phyloP scores from a whole-genome alignment of 1,284 basidiomycete genomes.

The Austroboletus niveus region DNA sequence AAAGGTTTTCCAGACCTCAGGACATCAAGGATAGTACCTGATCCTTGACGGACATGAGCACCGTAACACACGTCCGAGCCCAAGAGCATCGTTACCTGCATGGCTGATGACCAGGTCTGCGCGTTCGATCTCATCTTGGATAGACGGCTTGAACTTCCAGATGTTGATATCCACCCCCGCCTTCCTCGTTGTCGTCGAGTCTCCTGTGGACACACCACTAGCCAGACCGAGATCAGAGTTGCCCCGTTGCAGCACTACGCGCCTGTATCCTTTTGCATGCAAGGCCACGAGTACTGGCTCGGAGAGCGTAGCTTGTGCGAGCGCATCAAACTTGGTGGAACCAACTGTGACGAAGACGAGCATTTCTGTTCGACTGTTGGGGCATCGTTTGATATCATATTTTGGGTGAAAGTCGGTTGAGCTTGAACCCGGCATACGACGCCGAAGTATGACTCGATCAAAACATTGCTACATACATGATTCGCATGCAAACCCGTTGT shows the following conservation, averaged over 20 bases:
- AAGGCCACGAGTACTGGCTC: conserved; percentile 55
- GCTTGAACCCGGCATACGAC: not conserved
- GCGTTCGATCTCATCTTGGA: conserved; percentile 60
- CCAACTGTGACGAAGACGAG: conserved; percentile 84
- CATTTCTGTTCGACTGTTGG: conserved; percentile 36
- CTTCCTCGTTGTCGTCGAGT: conserved; percentile 29
- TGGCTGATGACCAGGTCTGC: conserved; percentile 88
- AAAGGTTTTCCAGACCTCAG: conserved; percentile 73
- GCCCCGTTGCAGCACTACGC: conserved; percentile 76
- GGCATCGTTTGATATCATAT: not conserved
- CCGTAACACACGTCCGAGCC: not conserved
- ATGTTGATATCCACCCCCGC: conserved; percentile 56
- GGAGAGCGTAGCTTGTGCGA: conserved; percentile 66
- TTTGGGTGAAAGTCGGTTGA: not conserved
- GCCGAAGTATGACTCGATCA: conserved; percentile 14
- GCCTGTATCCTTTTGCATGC: conserved; percentile 50
- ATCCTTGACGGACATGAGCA: conserved; percentile 52
- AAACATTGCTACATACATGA: not conserved
- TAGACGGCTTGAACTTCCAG: conserved; percentile 71
- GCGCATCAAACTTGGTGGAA: conserved; percentile 81
- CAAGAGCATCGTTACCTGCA: conserved; percentile 62
- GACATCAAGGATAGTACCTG: conserved; percentile 92
- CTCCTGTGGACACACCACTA: conserved; percentile 9
- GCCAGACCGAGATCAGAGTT: conserved; percentile 39
- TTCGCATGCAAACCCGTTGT: not conserved